phyloP scores from a whole-genome alignment of 352 stramenopile genomes.

The Saprolegnia parasitica region DNA sequence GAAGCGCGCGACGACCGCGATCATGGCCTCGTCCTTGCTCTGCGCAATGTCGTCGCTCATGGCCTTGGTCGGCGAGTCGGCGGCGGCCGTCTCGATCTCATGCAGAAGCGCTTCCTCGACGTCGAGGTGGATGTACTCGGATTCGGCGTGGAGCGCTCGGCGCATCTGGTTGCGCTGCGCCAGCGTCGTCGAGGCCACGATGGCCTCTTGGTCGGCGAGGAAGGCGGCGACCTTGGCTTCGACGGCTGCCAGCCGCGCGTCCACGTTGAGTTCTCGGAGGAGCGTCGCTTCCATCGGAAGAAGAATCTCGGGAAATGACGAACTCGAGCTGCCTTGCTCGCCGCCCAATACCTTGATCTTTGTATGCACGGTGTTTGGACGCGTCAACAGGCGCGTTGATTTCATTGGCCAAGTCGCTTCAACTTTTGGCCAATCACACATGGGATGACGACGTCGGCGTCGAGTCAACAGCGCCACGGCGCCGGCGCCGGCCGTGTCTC shows the following conservation, averaged over 20 bases:
- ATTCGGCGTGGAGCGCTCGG: conserved; percentile 64
- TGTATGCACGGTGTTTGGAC: not conserved
- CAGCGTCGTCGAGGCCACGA: conserved; percentile 40
- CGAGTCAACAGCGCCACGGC: conserved; percentile 3
- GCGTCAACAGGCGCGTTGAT: not conserved
- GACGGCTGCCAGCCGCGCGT: conserved; percentile 1
- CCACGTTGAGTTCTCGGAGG: not conserved
- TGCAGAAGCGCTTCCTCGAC: conserved; percentile 57
- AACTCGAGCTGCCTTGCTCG: not conserved
- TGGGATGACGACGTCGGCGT: conserved; percentile 4
- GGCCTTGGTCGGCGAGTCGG: conserved; percentile 38
- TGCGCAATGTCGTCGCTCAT: conserved; percentile 33
- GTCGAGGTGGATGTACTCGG: conserved; percentile 69
- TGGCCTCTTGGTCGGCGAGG: conserved; percentile 60
- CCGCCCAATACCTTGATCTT: not conserved
- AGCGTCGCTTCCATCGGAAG: conserved; percentile 13
- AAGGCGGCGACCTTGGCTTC: conserved; percentile 48
- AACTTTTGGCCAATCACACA: not conserved
- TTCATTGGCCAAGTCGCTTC: conserved; percentile 2
- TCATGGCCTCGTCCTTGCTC: conserved; percentile 31
- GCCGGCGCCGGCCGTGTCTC: no score
- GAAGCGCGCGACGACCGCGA: conserved; percentile 48
- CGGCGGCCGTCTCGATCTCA: conserved; percentile 42
- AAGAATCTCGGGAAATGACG: conserved; percentile 8
- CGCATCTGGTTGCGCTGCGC: conserved; percentile 69